Evolutionary conservation across 345 rosid genomes (phyloP).

Genomic region (Kandelia obovata): DNA sequence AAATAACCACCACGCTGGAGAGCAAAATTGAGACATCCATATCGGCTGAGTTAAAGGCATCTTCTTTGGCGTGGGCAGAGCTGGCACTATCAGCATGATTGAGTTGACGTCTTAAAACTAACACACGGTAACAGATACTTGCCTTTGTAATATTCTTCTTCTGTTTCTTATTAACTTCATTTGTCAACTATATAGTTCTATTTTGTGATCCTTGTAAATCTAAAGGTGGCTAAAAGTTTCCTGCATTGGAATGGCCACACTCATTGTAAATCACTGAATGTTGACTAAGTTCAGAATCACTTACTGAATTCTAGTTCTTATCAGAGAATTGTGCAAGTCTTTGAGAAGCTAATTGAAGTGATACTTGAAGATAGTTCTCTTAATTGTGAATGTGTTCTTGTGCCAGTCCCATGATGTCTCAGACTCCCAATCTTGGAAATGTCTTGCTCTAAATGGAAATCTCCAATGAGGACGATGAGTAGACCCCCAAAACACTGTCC

Average conservation of each 20-base stretch:
- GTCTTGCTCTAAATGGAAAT: too few species aligned
- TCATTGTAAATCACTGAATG: too few species aligned
- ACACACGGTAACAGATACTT: conserved; percentile 34
- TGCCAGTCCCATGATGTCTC: too few species aligned
- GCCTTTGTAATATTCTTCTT: conserved; percentile 13
- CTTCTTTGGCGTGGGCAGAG: conserved; percentile 98
- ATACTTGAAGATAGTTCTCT: too few species aligned
- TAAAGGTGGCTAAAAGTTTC: conserved; percentile 22
- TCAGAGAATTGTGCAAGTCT: too few species aligned
- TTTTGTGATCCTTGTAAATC: conserved; percentile 40
- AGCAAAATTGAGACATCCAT: conserved; percentile 66
- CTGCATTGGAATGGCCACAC: too few species aligned
- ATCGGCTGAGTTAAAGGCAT: conserved; percentile 67
- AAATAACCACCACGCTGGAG: conserved; percentile 57
- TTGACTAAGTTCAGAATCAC: conserved; percentile 20
- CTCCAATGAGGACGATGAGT: too few species aligned
- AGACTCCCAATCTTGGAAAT: too few species aligned
- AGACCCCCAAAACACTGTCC: too few species aligned
- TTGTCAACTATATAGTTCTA: neutral
- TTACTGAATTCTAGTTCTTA: conserved; percentile 9
- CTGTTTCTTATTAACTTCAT: neutral
- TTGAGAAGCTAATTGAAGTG: too few species aligned
- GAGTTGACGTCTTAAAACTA: conserved; percentile 19
- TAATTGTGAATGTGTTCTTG: too few species aligned
- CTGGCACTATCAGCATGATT: conserved; percentile 70